Evolutionary conservation across 2,329 filamentous ascomycete genomes (phyloP), one percentile per base, ranked within the genome.

Genomic region (Verticillium alfalfae): DNA sequence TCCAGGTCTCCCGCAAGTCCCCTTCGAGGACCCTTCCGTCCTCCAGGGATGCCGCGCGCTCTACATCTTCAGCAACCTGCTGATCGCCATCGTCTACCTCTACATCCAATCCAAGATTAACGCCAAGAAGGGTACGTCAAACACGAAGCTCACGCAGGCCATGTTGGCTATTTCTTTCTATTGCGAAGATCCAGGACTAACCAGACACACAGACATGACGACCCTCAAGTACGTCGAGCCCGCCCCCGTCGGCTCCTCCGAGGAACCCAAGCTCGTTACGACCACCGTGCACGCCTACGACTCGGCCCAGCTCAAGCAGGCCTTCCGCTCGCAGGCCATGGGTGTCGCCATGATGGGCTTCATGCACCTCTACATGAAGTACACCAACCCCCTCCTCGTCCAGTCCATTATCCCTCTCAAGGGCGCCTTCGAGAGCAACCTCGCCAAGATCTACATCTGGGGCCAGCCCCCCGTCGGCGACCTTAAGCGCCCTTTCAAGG

Each of bases 281-380:
- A 99, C 95, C 66, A 99, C 95, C 66, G 86, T 97, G 76, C 90
- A 96, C 81, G 93, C 93, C 72, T 99, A 99, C 84, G 95, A 99
- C 78, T 83, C 88, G 71, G 81, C 85, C 70, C 94, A 98, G 82
- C 85, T 98, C 74, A 90, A 90, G 79, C 82, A 86, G 67, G 84
- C 92, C 67, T 92, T 94, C 85, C 95, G 95, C 78, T 86, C 89
- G 67, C 94, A 98, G 81, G 80, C 96, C 71, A 98, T 97, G 91
- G 95, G 95, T 64, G 84, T 99, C 63, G 93, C 86, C 76, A 99
- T 99, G 93, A 98, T 99, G 94, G 88, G 79, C 65, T 91, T 97
- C 73, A 98, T 99, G 94, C 95, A 99, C 82, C 68, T 99, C 65
- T 99, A 98, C 88, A 91, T 99, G 85, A 93, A 97, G 78, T 99